Percentiles rank a stretch among this genome's conserved stretches.
Evolutionary conservation across 2,329 filamentous ascomycete species (phyloP).

Genomic region (Arthrobotrys sinensis): DNA sequence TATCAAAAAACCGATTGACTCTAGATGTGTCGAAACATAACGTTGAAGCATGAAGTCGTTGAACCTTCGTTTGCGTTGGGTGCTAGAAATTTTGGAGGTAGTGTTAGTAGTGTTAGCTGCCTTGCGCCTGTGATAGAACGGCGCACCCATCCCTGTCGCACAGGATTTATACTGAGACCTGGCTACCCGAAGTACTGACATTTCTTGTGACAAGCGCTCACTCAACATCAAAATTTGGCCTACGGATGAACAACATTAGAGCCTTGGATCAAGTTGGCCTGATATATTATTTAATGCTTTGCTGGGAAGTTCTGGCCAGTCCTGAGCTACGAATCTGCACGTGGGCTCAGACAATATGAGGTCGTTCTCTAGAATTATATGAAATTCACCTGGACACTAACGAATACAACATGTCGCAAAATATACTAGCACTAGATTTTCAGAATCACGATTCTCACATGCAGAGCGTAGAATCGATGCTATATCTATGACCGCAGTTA

Average conservation of each 20-base stretch:
- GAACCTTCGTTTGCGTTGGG: too few relatives aligned
- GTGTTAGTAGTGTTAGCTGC: constrained; percentile 5
- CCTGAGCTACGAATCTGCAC: not conserved
- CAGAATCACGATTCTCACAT: too few relatives aligned
- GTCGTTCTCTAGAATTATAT: not conserved
- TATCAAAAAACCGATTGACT: not conserved
- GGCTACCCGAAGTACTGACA: not conserved
- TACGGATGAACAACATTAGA: not conserved
- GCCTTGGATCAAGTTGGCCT: too few relatives aligned
- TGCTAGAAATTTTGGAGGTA: not conserved
- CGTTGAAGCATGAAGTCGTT: too few relatives aligned
- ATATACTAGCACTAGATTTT: too few relatives aligned
- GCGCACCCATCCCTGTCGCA: not conserved
- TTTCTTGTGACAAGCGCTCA: not conserved
- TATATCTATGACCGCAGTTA: too few relatives aligned
- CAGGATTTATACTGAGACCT: not conserved
- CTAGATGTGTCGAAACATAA: not conserved
- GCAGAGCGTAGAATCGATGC: too few relatives aligned
- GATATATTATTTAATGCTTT: not conserved
- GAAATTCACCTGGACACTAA: not conserved
- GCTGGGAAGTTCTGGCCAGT: not conserved
- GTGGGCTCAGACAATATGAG: not conserved
- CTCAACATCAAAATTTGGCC: not conserved
- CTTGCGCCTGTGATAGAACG: not conserved
- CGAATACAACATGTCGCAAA: not conserved